A percentile compares a stretch with the other conserved stretches of the same genome.
phyloP scores from a whole-genome alignment of 345 rosid species.

The Passiflora organensis region DNA sequence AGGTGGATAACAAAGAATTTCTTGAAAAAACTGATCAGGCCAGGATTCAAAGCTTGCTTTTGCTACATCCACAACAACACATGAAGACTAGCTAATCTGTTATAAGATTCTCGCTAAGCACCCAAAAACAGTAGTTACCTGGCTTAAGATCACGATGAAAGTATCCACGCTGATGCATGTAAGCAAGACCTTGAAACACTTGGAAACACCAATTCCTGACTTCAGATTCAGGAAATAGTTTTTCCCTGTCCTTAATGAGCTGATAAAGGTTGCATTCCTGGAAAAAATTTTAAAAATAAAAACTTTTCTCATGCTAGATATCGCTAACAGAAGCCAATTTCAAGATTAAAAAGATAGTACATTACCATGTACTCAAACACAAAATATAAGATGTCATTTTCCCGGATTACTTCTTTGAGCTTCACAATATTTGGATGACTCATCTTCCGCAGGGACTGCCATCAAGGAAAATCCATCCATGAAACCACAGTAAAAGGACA shows the following conservation, averaged over 20 bases:
- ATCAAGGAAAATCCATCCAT: neutral
- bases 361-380: conserved; percentile 93
- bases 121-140: conserved; percentile 38
- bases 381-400: conserved; percentile 74
- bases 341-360: neutral
- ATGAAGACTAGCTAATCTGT: too few species aligned
- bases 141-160: conserved; percentile 99
- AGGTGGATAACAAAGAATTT: too few species aligned
- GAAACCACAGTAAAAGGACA: neutral
- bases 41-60: too few species aligned
- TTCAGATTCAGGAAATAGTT: conserved; percentile 68
- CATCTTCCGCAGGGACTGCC: conserved; percentile 74
- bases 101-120: neutral
- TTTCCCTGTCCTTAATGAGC: conserved; percentile 77
- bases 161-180: conserved; percentile 90
- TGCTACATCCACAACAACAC: too few species aligned
- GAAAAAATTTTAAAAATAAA: neutral
- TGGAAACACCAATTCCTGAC: conserved; percentile 93
- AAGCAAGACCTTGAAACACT: conserved; percentile 92
- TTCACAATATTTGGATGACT: conserved; percentile 93
- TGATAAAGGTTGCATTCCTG: conserved; percentile 93
- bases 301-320: neutral
- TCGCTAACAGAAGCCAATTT: neutral
- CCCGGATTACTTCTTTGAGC: conserved; percentile 94
- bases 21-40: too few species aligned